Conservation (phyloP, 2,329 filamentous ascomycete genomes). For the Colletotrichum echinochloae region DNA sequence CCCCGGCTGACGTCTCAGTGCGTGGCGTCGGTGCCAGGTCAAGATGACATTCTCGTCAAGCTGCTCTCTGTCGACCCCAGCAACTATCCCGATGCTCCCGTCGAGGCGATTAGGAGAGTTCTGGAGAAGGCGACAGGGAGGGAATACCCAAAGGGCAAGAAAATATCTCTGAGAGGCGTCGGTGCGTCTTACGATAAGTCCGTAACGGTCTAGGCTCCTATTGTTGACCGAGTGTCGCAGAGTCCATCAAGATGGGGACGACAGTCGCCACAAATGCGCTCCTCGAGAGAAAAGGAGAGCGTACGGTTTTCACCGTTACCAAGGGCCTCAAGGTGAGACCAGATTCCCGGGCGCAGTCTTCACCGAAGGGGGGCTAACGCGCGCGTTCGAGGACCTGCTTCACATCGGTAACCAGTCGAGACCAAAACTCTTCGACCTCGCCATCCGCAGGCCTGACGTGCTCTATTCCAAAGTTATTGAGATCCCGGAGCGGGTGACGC, state of each 20-base stretch:
- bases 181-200: conserved; percentile 5
- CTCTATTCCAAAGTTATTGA: conserved; percentile 78
- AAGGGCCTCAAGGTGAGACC: conserved; percentile 58
- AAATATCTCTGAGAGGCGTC: conserved; percentile 44
- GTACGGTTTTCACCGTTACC: conserved; percentile 74
- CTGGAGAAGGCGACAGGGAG: conserved; percentile 50
- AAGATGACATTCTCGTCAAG: conserved; percentile 77
- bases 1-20: conserved; percentile 5
- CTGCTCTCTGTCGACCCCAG: conserved; percentile 77
- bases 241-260: conserved; percentile 82
- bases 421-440: conserved; percentile 79
- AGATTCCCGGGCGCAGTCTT: accelerated
- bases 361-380: neutral
- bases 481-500: conserved; percentile 79
- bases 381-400: conserved; percentile 73
- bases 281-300: conserved; percentile 79
- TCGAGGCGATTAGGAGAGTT: conserved; percentile 74
- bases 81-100: conserved; percentile 79
- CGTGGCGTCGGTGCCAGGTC: conserved; percentile 32
- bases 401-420: conserved; percentile 80
- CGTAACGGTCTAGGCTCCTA: neutral
- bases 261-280: conserved; percentile 83
- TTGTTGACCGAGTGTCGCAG: conserved; percentile 44
- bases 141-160: conserved; percentile 48
- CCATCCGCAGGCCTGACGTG: conserved; percentile 75